phyloP scores from a whole-genome alignment of 1,139 yeast genomes.

The Saccharomyces pastorianus region DNA sequence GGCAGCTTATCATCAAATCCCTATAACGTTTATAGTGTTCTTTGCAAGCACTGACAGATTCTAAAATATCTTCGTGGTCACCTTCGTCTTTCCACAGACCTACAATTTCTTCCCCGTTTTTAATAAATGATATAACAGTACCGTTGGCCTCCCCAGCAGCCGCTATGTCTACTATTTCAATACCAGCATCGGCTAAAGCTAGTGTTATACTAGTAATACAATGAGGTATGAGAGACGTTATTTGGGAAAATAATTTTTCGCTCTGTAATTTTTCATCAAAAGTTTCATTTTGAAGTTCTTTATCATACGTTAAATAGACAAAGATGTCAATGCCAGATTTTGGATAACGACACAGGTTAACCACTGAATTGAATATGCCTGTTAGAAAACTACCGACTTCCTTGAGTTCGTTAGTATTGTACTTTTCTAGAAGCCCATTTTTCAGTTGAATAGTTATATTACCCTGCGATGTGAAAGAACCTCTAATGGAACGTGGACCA shows the following conservation, averaged over 20 bases:
- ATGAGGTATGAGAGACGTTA: conserved; percentile 21
- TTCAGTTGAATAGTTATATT: conserved; percentile 61
- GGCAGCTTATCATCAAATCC: conserved; percentile 14
- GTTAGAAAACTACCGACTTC: conserved; percentile 32
- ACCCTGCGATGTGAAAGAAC: conserved; percentile 64
- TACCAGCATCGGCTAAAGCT: conserved; percentile 77
- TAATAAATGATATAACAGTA: conserved; percentile 31
- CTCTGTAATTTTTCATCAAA: background rate
- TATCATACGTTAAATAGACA: conserved; percentile 40
- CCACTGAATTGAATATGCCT: conserved; percentile 33
- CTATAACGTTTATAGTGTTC: conserved; percentile 17
- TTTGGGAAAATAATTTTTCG: background rate
- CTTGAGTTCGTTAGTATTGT: conserved; percentile 27
- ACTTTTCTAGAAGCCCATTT: conserved; percentile 31
- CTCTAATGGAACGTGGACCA: conserved; percentile 85
- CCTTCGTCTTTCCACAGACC: conserved; percentile 32
- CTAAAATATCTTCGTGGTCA: conserved; percentile 11
- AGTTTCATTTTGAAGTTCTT: conserved; percentile 16
- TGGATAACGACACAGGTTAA: conserved; percentile 70
- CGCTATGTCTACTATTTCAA: conserved; percentile 70
- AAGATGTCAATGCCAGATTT: conserved; percentile 80
- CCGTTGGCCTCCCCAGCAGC: conserved; percentile 51
- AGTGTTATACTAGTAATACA: conserved; percentile 50
- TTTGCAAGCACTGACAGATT: conserved; percentile 18
- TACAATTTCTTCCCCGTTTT: conserved; percentile 31